Conservation (phyloP, 1,284 basidiomycete genomes). For the Pterula multifida region DNA sequence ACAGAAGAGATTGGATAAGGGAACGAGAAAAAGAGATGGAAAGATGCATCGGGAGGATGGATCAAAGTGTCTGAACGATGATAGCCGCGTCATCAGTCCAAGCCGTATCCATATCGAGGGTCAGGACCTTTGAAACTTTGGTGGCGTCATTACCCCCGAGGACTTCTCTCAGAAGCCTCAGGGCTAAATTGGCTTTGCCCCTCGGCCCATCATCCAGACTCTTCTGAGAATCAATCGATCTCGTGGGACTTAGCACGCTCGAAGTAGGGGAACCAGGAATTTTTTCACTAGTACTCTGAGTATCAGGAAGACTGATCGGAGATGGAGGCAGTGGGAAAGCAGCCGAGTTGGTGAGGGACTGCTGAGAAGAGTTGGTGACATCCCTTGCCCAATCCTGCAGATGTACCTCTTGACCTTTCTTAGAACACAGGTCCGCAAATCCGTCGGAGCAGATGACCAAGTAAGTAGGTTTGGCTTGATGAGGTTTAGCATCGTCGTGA, state of each 20-base stretch:
- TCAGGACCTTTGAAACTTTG: conserved; percentile 47
- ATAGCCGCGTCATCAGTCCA: conserved; percentile 67
- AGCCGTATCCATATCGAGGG: conserved; percentile 48
- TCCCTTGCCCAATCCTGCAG: conserved; percentile 36
- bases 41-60: not conserved
- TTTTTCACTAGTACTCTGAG: conserved; percentile 5
- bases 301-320: not conserved
- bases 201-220: conserved; percentile 6
- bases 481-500: not conserved
- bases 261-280: conserved; percentile 8
- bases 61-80: conserved; percentile 39
- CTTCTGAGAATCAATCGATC: not conserved
- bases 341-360: not conserved
- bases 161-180: conserved; percentile 41
- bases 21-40: not conserved
- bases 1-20: not conserved
- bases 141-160: conserved; percentile 44
- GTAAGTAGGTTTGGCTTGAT: conserved; percentile 25
- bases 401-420: conserved; percentile 28
- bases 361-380: too few relatives aligned
- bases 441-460: conserved; percentile 59
- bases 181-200: conserved; percentile 32
- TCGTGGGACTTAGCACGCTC: not conserved
- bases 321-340: not conserved
- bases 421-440: conserved; percentile 47